These are phyloP conservation scores for Anaeromyces robustus DNA, from an alignment of 192 early-diverging fungal genomes.

Conservation along the genomic window DNA sequence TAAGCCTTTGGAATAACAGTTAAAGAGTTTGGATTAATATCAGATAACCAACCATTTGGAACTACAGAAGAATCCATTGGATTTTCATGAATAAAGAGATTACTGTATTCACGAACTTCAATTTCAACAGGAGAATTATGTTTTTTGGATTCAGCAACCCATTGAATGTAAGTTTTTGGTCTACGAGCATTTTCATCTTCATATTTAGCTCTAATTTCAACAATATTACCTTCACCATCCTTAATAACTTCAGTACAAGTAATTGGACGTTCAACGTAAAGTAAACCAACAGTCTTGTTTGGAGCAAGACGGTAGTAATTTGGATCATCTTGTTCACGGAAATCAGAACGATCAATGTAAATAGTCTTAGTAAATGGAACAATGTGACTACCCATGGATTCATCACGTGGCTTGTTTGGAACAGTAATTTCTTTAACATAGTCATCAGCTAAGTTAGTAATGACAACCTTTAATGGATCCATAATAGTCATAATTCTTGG, in stretches of 20 bases:
- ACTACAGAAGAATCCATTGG: slow-evolving; percentile 62
- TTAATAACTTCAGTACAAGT: slow-evolving; percentile 62
- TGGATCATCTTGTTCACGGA: slow-evolving; percentile 74
- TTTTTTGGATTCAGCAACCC: slow-evolving; percentile 77
- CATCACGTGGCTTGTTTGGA: slow-evolving; percentile 80
- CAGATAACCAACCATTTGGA: slow-evolving; percentile 79
- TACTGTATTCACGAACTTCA: slow-evolving; percentile 71
- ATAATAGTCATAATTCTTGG: slow-evolving; percentile 86
- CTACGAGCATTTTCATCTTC: slow-evolving; percentile 53
- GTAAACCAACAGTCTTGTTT: slow-evolving; percentile 86
- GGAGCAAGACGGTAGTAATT: slow-evolving; percentile 92
- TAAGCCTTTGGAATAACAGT: slow-evolving; percentile 48
- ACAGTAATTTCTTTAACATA: slow-evolving; percentile 64
- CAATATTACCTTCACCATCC: slow-evolving; percentile 60
- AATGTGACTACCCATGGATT: slow-evolving; percentile 62
- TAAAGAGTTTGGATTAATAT: slow-evolving; percentile 71
- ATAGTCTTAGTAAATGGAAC: slow-evolving; percentile 82
- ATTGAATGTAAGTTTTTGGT: slow-evolving; percentile 98
- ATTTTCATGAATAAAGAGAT: slow-evolving; percentile 80
- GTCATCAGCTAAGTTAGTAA: slow-evolving; percentile 70
- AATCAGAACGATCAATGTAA: slow-evolving; percentile 94
- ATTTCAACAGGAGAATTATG: slow-evolving; percentile 69
- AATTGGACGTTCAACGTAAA: slow-evolving; percentile 75
- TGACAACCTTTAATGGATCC: slow-evolving; percentile 73
- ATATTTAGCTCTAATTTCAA: slow-evolving; percentile 66